Conservation (phyloP, 352 stramenopile species). For the Pythium rhizo-oryzae region DNA sequence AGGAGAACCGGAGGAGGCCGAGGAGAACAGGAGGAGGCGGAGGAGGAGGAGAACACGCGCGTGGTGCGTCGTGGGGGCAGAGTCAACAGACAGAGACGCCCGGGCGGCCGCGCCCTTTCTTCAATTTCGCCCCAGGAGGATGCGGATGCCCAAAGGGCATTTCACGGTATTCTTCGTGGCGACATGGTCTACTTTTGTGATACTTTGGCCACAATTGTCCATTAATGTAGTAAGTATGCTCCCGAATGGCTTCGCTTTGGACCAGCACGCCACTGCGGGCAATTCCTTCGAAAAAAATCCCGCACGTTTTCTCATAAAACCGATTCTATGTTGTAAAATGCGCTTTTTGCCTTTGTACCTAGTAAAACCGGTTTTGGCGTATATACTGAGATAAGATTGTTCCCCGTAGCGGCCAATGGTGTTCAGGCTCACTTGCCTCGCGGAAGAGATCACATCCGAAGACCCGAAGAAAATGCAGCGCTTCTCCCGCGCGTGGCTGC, state of each 20-base stretch:
- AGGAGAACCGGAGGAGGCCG: not conserved
- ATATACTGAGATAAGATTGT: not conserved
- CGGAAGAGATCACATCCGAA: constrained; percentile 11
- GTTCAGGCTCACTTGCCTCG: not conserved
- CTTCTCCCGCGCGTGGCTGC: constrained; percentile 12
- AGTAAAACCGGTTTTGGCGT: not conserved
- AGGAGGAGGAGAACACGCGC: not conserved
- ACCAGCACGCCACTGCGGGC: not conserved
- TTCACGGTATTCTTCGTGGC: not conserved
- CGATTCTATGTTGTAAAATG: not conserved
- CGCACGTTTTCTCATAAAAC: not conserved
- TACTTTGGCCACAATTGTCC: not conserved
- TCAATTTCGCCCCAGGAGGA: constrained; percentile 12
- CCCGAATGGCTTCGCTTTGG: constrained; percentile 13
- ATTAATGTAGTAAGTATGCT: too few species aligned
- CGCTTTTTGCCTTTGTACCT: not conserved
- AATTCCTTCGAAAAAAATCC: constrained; percentile 15
- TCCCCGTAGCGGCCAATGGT: not conserved
- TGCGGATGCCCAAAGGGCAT: not conserved
- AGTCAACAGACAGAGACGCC: not conserved
- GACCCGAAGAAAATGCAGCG: constrained; percentile 6
- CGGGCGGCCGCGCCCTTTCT: constrained; percentile 14
- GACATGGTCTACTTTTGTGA: not conserved
- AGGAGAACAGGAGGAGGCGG: not conserved
- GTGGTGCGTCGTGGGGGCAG: not conserved